Evolutionary conservation across 108 stramenopile genomes (phyloP), one percentile per base, ranked within the genome.

Genomic region (Pseudonitzschia pungens): DNA sequence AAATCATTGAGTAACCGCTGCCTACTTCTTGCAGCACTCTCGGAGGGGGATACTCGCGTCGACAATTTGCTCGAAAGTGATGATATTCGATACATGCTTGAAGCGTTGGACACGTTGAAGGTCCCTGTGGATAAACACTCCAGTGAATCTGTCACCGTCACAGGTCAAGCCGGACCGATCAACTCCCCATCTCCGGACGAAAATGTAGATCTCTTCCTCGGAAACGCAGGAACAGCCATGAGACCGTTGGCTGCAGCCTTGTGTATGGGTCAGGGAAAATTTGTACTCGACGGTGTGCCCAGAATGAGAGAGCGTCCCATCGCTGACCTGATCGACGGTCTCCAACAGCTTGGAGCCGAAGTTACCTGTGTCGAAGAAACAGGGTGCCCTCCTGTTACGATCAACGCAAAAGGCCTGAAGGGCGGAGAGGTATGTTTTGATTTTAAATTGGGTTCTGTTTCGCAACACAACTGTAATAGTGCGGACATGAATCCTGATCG

Each of bases 291-390:
- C 71, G 97, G 98, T 21, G 94, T 96, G 22, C 92, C 95, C 1
- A 76, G 98, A 57, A 98, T 98, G 98, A 85, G 95, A 32, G 98
- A 98, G 72, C 87, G 97, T 24, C 98, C 98, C 29, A 98, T 99
- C 70, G 80, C 87, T 15, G 97, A 97, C 78, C 77, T 99, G 40
- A 87, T 97, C 33, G 96, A 95, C 78, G 98, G 93, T 26, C 73
- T 98, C 53, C 67, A 91, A 71, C 96, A 95, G 73, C 83, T 98
- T 10, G 96, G 95, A n/a, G 96, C 96, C n/a, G 88, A 97, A 71
- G 91, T 95, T 7, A 52, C 71, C 20, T 97, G 96, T 82, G 92
- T 92, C 20, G 83, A 89, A 51, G 87, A 84, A 24, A 92, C 93
- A 16, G 96, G 96, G 56, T 98, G 96, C 72, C 98, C 97, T 52